A percentile compares a stretch with the other conserved stretches of the same genome.
Conservation (phyloP, 148 eudicot species). For the Cornus kousa region DNA sequence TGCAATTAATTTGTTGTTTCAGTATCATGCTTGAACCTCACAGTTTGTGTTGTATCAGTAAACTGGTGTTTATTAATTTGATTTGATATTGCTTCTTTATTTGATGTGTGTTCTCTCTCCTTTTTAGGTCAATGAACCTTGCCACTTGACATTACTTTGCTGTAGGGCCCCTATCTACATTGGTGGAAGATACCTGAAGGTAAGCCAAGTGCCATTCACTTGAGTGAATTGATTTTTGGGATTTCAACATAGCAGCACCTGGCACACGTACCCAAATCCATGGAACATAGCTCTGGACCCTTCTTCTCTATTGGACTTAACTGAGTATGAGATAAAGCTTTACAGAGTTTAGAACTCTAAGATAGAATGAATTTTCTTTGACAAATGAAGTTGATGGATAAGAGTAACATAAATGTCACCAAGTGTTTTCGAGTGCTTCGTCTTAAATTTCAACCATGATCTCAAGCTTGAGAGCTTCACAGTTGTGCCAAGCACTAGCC, state of each 20-base stretch:
- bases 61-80: not conserved
- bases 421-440: too few relatives aligned
- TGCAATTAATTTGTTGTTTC: not conserved
- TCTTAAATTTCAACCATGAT: too few relatives aligned
- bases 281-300: not conserved
- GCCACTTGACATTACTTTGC: constrained; percentile 54
- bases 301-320: not conserved
- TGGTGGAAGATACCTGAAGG: constrained; percentile 97
- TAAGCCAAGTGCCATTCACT: constrained; percentile 20
- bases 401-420: not conserved
- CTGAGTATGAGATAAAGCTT: not conserved
- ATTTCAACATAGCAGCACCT: not conserved
- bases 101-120: not conserved
- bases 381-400: not conserved
- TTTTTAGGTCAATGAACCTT: constrained; percentile 54
- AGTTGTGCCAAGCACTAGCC: too few relatives aligned
- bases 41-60: not conserved
- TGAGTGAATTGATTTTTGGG: constrained; percentile 8
- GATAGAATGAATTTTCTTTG: not conserved
- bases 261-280: too few relatives aligned
- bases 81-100: not conserved
- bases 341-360: not conserved
- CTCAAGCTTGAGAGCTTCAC: too few relatives aligned
- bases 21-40: not conserved
- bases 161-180: constrained; percentile 59